Base-by-base conservation (phyloP, 73 alveolate genomes). In the Tetrahymena borealis region DNA sequence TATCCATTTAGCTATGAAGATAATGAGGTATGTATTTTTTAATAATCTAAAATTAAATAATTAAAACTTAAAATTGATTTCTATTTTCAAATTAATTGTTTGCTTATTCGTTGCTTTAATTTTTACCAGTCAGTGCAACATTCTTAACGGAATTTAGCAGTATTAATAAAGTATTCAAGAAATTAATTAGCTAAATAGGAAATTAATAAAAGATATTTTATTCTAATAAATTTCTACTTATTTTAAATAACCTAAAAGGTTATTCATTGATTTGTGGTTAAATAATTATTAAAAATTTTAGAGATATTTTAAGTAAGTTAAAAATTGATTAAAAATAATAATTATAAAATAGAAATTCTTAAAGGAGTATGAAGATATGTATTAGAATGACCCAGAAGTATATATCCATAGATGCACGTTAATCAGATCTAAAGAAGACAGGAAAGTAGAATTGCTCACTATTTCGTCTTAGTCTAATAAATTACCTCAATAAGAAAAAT, bases 1-100 rank as follows among this genome's bases (percentile, higher is more conserved):
- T 85, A 93, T 33, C 95, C 95, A 6, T 93, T 91, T 90, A 39
- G 91, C 39, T 93, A 78, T 79, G 28, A 93, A 85, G 95, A 93
- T 31, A 85, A 39, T 85, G 95, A 93, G 41, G 95, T 93, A 93
- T 9, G n/a, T 2, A n/a, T n/a, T 12, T 7, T 42, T 1, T n/a
- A n/a, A n/a, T 40, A 40, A 2, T 40, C 18, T 3, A 6, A 2
- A 0, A 41, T 11, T 18, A 41, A 41, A 4, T 41, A n/a, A n/a
- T n/a, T n/a, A n/a, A n/a, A n/a, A n/a, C n/a, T n/a, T n/a, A 60
- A 0, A 60, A 60, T 60, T 60, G 3, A 60, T n/a, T n/a, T n/a
- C n/a, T n/a, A n/a, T n/a, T n/a, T n/a, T n/a, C n/a, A n/a, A n/a
- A n/a, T n/a, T n/a, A n/a, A n/a, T n/a, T n/a, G n/a, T n/a, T n/a